Conservation (phyloP, 768 basidiomycete genomes). For the Calocybe gangraenosa region DNA sequence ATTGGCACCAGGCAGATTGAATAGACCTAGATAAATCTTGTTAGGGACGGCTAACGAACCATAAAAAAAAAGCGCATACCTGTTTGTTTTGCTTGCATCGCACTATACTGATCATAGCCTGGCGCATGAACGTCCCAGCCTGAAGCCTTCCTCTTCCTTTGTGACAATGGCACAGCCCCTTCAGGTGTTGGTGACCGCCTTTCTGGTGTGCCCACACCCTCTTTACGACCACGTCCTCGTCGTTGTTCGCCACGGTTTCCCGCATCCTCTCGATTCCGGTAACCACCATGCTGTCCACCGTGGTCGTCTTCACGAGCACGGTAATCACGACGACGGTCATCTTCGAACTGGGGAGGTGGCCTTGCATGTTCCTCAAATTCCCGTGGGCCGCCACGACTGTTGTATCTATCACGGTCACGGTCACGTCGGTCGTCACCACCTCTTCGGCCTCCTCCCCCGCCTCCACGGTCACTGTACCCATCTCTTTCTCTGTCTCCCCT, state of each 20-base stretch:
- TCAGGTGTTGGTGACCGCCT: constrained; percentile 89
- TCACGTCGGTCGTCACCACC: constrained; percentile 50
- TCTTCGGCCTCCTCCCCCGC: constrained; percentile 33
- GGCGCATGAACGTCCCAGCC: constrained; percentile 97
- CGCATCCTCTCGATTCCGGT: constrained; percentile 25
- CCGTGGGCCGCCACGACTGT: constrained; percentile 34
- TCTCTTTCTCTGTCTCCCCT: constrained; percentile 48
- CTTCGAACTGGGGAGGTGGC: constrained; percentile 39
- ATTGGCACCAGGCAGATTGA: constrained; percentile 95
- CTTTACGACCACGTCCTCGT: constrained; percentile 42
- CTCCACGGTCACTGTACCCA: constrained; percentile 38
- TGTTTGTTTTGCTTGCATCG: constrained; percentile 97
- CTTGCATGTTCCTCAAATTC: constrained; percentile 43
- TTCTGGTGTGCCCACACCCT: constrained; percentile 67
- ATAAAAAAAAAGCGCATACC: constrained; percentile 43
- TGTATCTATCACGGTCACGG: constrained; percentile 45
- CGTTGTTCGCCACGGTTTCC: constrained; percentile 27
- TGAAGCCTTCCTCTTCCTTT: constrained; percentile 84
- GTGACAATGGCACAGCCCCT: constrained; percentile 73
- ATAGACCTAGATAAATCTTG: constrained; percentile 57
- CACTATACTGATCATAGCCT: constrained; percentile 92
- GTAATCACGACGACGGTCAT: constrained; percentile 46
- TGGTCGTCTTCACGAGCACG: constrained; percentile 41
- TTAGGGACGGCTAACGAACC: constrained; percentile 1
- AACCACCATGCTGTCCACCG: constrained; percentile 26